These are phyloP conservation scores for Mycena rosella DNA, from an alignment of 768 basidiomycete genomes.

Conservation along the genomic window DNA sequence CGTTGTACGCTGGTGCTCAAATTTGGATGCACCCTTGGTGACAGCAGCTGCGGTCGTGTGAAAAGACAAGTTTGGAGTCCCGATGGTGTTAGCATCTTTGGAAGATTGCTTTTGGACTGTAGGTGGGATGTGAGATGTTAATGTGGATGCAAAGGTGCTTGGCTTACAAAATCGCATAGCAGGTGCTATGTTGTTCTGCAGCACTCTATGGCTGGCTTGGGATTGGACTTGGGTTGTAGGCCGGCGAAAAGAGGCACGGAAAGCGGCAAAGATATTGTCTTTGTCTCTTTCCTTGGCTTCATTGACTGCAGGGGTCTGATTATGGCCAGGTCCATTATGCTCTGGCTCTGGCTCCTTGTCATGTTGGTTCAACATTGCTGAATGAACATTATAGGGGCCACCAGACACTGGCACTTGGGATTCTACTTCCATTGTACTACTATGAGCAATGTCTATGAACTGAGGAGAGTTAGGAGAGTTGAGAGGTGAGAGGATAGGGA, in stretches of 20 bases:
- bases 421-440: conserved; percentile 15
- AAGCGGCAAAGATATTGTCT: not conserved
- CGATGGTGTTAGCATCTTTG: no score
- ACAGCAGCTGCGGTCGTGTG: no score
- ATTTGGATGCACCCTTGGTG: no score
- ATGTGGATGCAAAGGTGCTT: not conserved
- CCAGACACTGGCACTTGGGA: not conserved
- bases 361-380: not conserved
- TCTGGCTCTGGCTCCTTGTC: not conserved
- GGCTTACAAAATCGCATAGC: not conserved
- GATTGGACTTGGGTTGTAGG: not conserved
- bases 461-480: not conserved
- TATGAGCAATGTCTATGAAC: conserved; percentile 3
- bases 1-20: no score
- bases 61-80: no score
- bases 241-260: not conserved
- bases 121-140: not conserved
- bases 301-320: not conserved
- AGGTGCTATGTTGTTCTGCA: conserved; percentile 1
- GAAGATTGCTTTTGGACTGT: not conserved
- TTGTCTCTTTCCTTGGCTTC: not conserved
- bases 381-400: not conserved
- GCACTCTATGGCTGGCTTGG: not conserved
- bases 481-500: not conserved
- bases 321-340: conserved; percentile 8